Conservation (phyloP, 768 basidiomycete genomes). For the Tricholoma bakamatsutake region DNA sequence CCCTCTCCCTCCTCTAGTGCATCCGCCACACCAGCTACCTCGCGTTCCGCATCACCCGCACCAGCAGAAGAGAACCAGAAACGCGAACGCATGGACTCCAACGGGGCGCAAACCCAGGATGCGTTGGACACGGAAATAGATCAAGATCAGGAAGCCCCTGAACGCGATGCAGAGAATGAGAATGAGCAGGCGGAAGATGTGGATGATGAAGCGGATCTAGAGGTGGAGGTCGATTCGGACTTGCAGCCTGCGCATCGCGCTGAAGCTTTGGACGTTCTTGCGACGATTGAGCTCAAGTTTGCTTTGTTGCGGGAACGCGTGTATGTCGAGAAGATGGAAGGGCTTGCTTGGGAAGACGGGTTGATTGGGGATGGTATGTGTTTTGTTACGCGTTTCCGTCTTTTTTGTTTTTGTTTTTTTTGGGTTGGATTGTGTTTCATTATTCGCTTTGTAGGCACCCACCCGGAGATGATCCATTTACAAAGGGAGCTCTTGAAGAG, state of each 20-base stretch:
- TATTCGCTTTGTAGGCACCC: conserved; percentile 48
- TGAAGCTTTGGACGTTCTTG: conserved; percentile 84
- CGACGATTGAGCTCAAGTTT: conserved; percentile 90
- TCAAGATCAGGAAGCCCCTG: conserved; percentile 22
- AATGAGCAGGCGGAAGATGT: conserved; percentile 22
- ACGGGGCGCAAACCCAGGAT: background rate
- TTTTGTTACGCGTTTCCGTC: background rate
- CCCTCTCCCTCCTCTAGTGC: conserved; percentile 27
- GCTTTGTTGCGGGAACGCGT: conserved; percentile 80
- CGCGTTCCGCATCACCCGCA: conserved; percentile 37
- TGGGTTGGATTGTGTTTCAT: background rate
- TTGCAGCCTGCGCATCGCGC: conserved; percentile 77
- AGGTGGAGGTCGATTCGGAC: conserved; percentile 54
- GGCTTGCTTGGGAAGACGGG: conserved; percentile 81
- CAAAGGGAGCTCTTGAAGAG: conserved; percentile 74
- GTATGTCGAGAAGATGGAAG: conserved; percentile 94
- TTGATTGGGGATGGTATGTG: conserved; percentile 68
- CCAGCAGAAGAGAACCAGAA: conserved; percentile 14
- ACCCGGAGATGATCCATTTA: conserved; percentile 82
- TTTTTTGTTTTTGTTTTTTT: background rate
- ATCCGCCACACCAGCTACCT: conserved; percentile 27
- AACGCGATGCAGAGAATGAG: conserved; percentile 18
- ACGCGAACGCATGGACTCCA: background rate
- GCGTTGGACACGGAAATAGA: conserved; percentile 13
- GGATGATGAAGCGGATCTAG: conserved; percentile 36